Base-by-base conservation (phyloP, 192 early-diverging fungal genomes). In the Thoreauomyces humboldtii region DNA sequence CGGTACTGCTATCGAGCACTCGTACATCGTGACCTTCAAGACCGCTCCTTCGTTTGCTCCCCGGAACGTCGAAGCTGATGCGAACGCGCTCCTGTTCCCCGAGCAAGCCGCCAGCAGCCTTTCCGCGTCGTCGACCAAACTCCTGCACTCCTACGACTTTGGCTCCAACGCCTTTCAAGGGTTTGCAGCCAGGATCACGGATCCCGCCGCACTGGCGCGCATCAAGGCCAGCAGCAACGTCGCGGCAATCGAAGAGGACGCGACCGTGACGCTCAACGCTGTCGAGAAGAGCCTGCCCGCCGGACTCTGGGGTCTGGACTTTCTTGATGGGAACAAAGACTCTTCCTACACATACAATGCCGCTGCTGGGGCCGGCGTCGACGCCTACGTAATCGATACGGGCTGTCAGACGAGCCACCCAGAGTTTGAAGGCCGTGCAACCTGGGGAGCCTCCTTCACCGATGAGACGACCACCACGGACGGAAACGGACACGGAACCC, bases 341-440 rank as follows among this genome's bases (percentile, higher is more conserved):
- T 56, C 61, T 2, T 65, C 63, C 24, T 89, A 88, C 72, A 64
- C 34, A 32, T 88, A 78, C 61, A 82, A 75, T 0, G 61, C 36
- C 25, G 19, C 73, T 2, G 82, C 78, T 21, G 87, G 87, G n/a
- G 36, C 72, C 46, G 81, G 79, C 37, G 74, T 87, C 28, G 77
- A 75, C 32, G 80, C 77, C 58, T 90, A 87, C 66, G 74, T 90
- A 3, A 72, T 90, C 56, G 88, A 89, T 61, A 88, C 85, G 1
- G 94, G 93, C 41, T 81, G 96, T 59, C 81, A 87, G 56, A 66
- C 84, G 45, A 65, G 80, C 5, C 94, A 96, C 61, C 75, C 82
- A 2, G 93, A 96, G 63, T 95, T 96, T 72, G 87, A 89, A 48
- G 90, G 88, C 59, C 87, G 94, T 60, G 94, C 92, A 22, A 61